Base-by-base conservation (phyloP, 805 yeast species). In the Metschnikowia orientalis region DNA sequence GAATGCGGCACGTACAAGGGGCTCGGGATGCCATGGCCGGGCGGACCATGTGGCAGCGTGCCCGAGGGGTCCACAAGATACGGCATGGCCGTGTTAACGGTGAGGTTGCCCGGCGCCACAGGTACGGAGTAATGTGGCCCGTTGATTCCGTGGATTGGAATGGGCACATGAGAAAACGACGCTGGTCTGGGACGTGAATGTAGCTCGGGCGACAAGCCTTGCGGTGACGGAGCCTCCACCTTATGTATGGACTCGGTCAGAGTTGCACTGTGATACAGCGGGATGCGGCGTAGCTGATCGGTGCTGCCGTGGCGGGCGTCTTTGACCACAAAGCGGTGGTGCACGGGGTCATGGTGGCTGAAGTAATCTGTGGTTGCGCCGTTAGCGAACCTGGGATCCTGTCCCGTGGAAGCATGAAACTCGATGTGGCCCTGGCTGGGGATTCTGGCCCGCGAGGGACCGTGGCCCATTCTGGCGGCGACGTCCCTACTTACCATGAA, bases 141-240 rank as follows among this genome's bases (percentile, higher is more conserved):
- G 6, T 8, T 8, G 26, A 21, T 15, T 17, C 22, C 19, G 17
- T 32, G 34, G 14, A 15, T 23, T 7, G 37, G 33, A 4, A 25
- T 28, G 8, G 40, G 37, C 11, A 30, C 35, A 20, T 30, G 40
- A 18, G 39, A 34, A 14, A 40, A 40, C 11, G 38, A 34, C 9
- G 41, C 35, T 2, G 42, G 44, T 17, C 43, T 30, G 4, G 44
- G 44, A n/a, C 42, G 38, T 10, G 30, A 18, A 23, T 8, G 20
- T n/a, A 21, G 21, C 14, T 37, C 26, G 14, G 42, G 44, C 18
- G 37, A 28, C 18, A 19, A 28, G 20, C 34, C 37, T 10, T 18
- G 23, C 17, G 41, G 39, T 33, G 35, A 37, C 19, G 28, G 17
- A 13, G 30, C 17, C 8, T 24, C 28, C 5, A 22, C 6, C 5